Evolutionary conservation across 768 basidiomycete genomes (phyloP).

Genomic region (Trametes villosa): DNA sequence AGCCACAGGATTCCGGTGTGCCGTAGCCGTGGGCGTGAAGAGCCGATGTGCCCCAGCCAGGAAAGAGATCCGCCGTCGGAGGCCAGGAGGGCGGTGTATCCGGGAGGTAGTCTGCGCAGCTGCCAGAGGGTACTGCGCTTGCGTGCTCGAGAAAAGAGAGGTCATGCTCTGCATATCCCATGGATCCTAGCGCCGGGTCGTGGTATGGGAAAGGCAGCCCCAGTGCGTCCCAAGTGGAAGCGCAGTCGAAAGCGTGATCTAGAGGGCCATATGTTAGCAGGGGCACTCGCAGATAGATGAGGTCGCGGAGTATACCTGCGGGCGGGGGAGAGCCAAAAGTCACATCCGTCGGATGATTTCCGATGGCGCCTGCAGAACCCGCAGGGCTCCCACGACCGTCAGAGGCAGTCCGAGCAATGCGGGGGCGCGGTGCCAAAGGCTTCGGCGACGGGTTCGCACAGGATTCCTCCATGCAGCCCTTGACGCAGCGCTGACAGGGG

Average conservation of each 20-base stretch:
- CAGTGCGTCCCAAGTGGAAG: too few relatives aligned
- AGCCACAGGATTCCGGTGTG: not conserved
- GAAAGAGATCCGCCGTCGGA: not conserved
- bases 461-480: not conserved
- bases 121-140: too few relatives aligned
- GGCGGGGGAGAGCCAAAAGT: too few relatives aligned
- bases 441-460: constrained; percentile 4
- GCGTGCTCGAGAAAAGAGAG: not conserved
- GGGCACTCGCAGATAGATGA: too few relatives aligned
- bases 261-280: too few relatives aligned
- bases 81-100: not conserved
- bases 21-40: not conserved
- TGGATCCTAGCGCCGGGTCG: too few relatives aligned
- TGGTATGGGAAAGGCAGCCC: too few relatives aligned
- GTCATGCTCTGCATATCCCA: not conserved
- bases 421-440: not conserved
- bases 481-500: constrained; percentile 13
- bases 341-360: not conserved
- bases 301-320: too few relatives aligned
- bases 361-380: not conserved
- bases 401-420: not conserved
- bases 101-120: not conserved
- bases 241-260: too few relatives aligned
- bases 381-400: not conserved
- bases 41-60: not conserved